These are phyloP conservation scores for Aureobasidium subglaciale DNA, from an alignment of 2,329 filamentous ascomycete genomes.

Conservation along the genomic window DNA sequence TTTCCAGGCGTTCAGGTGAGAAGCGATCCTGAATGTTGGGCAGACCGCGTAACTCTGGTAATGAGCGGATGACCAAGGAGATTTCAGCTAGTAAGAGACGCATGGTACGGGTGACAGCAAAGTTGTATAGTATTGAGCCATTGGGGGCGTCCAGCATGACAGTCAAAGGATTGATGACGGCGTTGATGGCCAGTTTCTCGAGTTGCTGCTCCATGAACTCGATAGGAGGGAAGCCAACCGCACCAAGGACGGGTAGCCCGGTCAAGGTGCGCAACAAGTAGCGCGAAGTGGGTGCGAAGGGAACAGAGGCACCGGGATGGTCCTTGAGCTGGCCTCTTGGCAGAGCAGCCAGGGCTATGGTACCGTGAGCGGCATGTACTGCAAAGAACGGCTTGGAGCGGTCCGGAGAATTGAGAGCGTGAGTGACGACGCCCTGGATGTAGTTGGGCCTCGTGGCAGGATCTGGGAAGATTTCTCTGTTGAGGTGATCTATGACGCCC, in stretches of 20 bases:
- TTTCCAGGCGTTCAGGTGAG: constrained; percentile 54
- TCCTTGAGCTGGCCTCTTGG: constrained; percentile 30
- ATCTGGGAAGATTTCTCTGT: constrained; percentile 62
- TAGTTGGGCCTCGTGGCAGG: constrained; percentile 62
- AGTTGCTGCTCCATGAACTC: constrained; percentile 68
- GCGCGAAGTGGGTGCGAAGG: constrained; percentile 39
- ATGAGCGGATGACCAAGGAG: constrained; percentile 57
- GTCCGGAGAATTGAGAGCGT: constrained; percentile 44
- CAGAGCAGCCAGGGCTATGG: constrained; percentile 49
- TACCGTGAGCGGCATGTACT: constrained; percentile 52
- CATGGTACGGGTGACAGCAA: constrained; percentile 58
- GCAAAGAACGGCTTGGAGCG: constrained; percentile 42
- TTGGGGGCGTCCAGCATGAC: constrained; percentile 72
- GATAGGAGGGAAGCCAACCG: constrained; percentile 50
- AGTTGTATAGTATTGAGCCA: constrained; percentile 61
- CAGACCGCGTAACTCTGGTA: constrained; percentile 66
- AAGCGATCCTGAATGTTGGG: constrained; percentile 55
- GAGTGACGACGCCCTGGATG: constrained; percentile 60
- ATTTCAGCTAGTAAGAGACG: constrained; percentile 69
- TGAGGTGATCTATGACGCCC: constrained; percentile 74
- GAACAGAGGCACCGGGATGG: constrained; percentile 18
- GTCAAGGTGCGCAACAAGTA: constrained; percentile 61
- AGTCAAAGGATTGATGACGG: constrained; percentile 74
- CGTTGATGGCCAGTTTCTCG: constrained; percentile 67
- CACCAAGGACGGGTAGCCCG: constrained; percentile 55